Evolutionary conservation across 441 rosid genomes (phyloP).

Genomic region (Corymbia citriodora): DNA sequence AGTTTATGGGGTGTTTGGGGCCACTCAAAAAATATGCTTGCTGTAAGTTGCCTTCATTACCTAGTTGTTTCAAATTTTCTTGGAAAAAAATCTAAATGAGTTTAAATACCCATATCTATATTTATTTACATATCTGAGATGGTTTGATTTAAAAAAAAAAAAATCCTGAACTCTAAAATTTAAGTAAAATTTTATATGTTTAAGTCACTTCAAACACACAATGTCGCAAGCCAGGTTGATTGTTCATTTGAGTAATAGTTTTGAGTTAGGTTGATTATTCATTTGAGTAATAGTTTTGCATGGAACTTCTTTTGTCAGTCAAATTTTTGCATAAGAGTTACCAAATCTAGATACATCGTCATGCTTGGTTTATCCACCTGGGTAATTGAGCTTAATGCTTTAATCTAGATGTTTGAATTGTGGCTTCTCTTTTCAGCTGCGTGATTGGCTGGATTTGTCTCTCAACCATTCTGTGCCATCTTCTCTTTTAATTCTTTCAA

Average conservation of each 20-base stretch:
- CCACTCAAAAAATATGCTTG: not conserved
- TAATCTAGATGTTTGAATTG: not conserved
- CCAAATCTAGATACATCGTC: not conserved
- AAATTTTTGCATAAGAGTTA: not conserved
- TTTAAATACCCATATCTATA: not conserved
- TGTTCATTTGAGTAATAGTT: not conserved
- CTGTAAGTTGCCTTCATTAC: not conserved
- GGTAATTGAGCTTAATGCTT: not conserved
- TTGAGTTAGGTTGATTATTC: not conserved
- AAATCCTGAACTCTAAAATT: not conserved
- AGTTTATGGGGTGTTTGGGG: not conserved
- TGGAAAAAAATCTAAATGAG: not conserved
- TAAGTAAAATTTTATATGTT: not conserved
- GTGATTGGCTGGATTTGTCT: conserved; percentile 72
- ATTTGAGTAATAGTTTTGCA: not conserved
- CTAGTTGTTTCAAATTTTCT: not conserved
- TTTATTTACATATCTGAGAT: not conserved
- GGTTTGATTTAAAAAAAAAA: not conserved
- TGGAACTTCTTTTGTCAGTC: not conserved
- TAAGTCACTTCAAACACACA: not conserved
- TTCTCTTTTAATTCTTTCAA: conserved; percentile 64
- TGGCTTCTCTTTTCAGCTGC: conserved; percentile 36
- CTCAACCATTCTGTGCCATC: conserved; percentile 67
- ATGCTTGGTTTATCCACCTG: not conserved
- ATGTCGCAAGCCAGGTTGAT: not conserved